Evolutionary conservation across 2,329 filamentous ascomycete species (phyloP), one percentile per base, ranked within the genome.

Genomic region (Fusarium pininemorale): DNA sequence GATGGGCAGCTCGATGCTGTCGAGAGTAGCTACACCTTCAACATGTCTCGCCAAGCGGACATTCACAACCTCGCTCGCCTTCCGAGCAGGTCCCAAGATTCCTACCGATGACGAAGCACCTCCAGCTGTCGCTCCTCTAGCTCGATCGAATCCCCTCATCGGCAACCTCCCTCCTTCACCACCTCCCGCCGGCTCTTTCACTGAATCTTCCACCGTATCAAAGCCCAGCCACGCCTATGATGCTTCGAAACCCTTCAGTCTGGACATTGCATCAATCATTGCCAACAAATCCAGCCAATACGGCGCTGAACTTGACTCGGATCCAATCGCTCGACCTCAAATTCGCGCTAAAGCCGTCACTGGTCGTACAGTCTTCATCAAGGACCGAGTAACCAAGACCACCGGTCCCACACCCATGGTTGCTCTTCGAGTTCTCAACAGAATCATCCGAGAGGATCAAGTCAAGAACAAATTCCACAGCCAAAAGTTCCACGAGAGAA

Each of bases 401-500:
- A 75, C 77, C 5, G 82, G 80, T 18, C 78, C 79, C 1, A 88
- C 87, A 38, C 80, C 85, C 9, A 82, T 83, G n/a, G 76, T 82
- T 13, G 85, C 87, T 1, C 81, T 91, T 44, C 77, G 79, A 39
- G 65, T 85, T 11, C 80, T 90, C 8, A 79, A 83, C 45, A 75
- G 77, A 44, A 77, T 85, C 57, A 79, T 84, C 38, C 71, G 75
- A 10, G 77, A 80, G 77, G 95, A 96, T 79, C 85, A 82, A 48
- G 84, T 96, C 57, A 85, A 82, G 74, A 66, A 55, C 6, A 90
- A 94, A 76, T 85, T 85, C 60, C 80, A 82, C 26, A 81, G 77
- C 72, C 94, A 96, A 83, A 85, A 86, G 72, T 94, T 90, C 78
- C 92, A 97, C 82, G 94, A 96, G 86, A 85, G 94, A 53, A 88